Conservation (phyloP, 176 grass and related monocot genomes). For the Coix lacrymajobi region DNA sequence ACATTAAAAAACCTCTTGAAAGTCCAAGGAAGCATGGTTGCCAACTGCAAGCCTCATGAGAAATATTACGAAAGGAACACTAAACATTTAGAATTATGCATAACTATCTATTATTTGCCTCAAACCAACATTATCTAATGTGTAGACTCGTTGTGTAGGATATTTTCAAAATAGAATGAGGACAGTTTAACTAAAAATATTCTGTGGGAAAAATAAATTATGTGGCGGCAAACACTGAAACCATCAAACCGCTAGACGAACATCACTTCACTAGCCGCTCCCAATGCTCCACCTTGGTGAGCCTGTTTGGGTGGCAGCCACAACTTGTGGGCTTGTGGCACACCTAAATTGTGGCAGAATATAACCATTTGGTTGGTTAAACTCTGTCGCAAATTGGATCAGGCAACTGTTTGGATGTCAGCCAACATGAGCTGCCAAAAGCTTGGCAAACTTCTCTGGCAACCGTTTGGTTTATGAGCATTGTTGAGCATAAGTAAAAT, state of each 20-base stretch:
- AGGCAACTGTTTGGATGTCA: neutral
- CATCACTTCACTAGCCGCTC: neutral
- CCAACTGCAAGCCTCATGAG: neutral
- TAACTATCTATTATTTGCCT: neutral
- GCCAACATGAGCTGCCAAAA: no score
- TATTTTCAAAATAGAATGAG: neutral
- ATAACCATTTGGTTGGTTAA: neutral
- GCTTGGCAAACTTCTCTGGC: no score
- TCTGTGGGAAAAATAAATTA: neutral
- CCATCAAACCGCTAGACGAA: neutral
- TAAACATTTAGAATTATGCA: neutral
- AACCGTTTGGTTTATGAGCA: neutral
- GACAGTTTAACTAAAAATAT: neutral
- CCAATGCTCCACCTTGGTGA: neutral
- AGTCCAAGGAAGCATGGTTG: neutral
- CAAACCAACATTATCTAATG: neutral
- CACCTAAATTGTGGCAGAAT: neutral
- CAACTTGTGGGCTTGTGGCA: neutral
- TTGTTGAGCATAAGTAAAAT: neutral
- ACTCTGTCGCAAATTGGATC: neutral
- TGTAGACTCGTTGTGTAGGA: neutral
- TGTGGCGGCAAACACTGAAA: neutral
- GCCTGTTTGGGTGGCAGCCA: neutral
- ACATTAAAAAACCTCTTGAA: neutral
- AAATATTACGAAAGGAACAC: neutral